Base-by-base conservation (phyloP, 768 basidiomycete species). In the Suillus placidus region DNA sequence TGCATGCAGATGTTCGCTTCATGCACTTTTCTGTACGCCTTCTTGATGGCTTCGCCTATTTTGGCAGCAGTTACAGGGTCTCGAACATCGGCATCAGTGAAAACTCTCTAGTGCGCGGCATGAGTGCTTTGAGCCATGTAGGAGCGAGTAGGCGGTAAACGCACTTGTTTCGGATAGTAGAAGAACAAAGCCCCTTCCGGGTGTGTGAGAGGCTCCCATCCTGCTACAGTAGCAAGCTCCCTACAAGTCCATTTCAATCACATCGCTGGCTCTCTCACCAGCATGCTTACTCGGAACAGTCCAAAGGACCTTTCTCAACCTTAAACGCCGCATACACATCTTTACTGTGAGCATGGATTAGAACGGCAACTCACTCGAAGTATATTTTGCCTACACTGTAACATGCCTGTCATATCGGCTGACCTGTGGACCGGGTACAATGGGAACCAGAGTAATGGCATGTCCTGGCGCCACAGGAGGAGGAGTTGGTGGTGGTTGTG, bases 101-200 rank as follows among this genome's bases (percentile, higher is more conserved):
- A 55, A 55, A 34, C 54, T 32, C 54, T 34, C 54, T 55, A 0
- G 32, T 55, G 32, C 18, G 10, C 10, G 0, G 18, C 20, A 55
- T 55, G 6, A 55, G 32, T 34, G 5, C 26, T 52, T 52, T 6
- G 34, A 34, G 2, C 4, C 10, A n/a, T 12, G 52, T 34, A 55
- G 4, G 18, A 34, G n/a, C n/a, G n/a, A n/a, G 52, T 20, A 10
- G 10, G 16, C 10, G 12, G 18, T 13, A 34, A 5, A 55, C 52
- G 32, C 12, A 55, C 52, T 55, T 55, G 4, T 20, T 55, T 12
- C 10, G 32, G 32, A 32, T n/a, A 10, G n/a, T 20, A 55, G 32
- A 55, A 55, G 18, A 55, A 55, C 12, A 55, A 34, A 55, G 54
- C 54, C 32, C 54, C 54, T 55, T 55, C 54, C 3, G 54, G 54